Evolutionary conservation across 129 eudicot genomes (phyloP), one percentile per base, ranked within the genome.

Genomic region (Arctium lappa): DNA sequence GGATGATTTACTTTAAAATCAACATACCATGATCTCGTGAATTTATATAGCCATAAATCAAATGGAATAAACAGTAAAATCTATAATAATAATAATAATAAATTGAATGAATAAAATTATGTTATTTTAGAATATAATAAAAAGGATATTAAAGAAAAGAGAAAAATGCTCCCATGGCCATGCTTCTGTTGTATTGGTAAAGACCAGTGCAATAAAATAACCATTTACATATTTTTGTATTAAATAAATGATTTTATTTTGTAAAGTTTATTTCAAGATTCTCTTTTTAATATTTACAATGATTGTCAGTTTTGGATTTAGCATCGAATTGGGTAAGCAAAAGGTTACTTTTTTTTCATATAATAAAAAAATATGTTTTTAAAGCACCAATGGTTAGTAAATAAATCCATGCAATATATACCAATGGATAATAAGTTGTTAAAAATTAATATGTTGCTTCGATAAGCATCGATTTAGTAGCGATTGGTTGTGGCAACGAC

Each of bases 141-240:
- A 39, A 53, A 3, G 42, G 8, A 12, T 75, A 50, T 13, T 40
- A 62, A 82, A 11, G 8, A 74, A 76, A 33, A 29, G 29, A 82
- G 32, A 84, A 5, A 81, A 85, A 90, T 85, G 93, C 78, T 73
- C 48, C 82, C 83, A 70, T 83, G 83, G 78, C 83, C 87, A 79
- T 80, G 80, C 78, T 89, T 81, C 85, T 88, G 87, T 62, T 84
- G 89, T 79, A 79, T 84, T 82, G 77, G 86, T 46, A 82, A 66
- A 42, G 81, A 75, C 27, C 81, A 66, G 46, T 63, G 11, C 75
- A 13, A 42, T 82, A 65, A 44, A 74, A 75, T 75, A 82, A 32
- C 30, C 3, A 30, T 34, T 22, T 1, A 12, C 30, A 33, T 63
- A 39, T 3, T 71, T 66, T 22, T 63, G 12, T 66, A 66, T 65